Conservation (phyloP, 192 early-diverging fungal genomes). For the Glomus cerebriforme region DNA sequence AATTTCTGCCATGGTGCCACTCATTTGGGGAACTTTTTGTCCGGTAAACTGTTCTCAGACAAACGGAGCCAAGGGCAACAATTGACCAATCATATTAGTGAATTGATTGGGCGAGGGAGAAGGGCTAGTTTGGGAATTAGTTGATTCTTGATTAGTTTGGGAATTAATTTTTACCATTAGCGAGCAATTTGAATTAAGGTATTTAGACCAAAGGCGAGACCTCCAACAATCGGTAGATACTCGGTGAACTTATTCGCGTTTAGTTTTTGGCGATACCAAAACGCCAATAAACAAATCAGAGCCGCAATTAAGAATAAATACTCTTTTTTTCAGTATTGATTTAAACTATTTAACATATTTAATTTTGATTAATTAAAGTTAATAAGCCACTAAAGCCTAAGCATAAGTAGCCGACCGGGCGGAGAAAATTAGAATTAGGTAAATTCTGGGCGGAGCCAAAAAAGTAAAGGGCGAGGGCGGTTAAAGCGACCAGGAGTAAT, state of each 20-base stretch:
- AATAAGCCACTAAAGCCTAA: too few species aligned
- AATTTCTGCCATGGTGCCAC: slow-evolving; percentile 5
- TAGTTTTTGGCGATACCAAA: not conserved
- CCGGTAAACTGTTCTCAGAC: not conserved
- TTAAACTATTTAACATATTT: too few species aligned
- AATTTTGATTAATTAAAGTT: too few species aligned
- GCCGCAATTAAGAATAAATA: not conserved
- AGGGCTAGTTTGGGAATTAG: not conserved
- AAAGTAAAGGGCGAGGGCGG: too few species aligned
- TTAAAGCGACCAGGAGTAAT: too few species aligned
- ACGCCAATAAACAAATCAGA: not conserved
- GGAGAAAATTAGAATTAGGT: too few species aligned
- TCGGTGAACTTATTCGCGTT: not conserved
- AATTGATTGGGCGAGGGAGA: not conserved
- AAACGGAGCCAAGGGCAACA: not conserved
- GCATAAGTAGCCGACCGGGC: too few species aligned
- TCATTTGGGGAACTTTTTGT: not conserved
- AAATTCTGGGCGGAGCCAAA: too few species aligned
- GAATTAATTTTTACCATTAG: not conserved
- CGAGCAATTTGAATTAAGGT: not conserved
- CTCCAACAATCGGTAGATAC: not conserved
- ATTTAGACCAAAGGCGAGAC: not conserved
- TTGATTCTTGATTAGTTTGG: not conserved
- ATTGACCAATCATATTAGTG: not conserved
- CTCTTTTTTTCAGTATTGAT: too few species aligned